These are phyloP conservation scores for Nadsonia starkeyi-henricii DNA, from an alignment of 1,139 yeast genomes.

Conservation along the genomic window DNA sequence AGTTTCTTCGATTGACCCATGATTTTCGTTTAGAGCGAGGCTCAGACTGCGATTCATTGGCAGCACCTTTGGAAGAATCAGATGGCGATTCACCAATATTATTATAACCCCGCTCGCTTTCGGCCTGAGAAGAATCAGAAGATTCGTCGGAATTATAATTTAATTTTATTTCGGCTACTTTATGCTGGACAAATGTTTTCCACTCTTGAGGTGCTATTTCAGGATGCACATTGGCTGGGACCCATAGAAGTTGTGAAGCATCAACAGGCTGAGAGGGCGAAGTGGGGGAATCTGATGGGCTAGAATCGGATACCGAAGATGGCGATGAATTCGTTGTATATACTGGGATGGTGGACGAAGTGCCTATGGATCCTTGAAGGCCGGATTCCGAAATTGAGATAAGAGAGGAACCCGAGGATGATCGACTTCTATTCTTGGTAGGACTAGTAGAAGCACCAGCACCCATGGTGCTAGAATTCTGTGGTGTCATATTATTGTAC, in stretches of 20 bases:
- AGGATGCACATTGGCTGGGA: constrained; percentile 89
- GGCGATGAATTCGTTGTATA: too few species aligned
- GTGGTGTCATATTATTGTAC: too few species aligned
- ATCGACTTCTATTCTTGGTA: neutral
- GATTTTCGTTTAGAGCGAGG: constrained; percentile 1
- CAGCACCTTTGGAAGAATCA: constrained; percentile 7
- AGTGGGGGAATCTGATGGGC: neutral
- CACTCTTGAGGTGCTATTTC: constrained; percentile 87
- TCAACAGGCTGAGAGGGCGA: constrained; percentile 4
- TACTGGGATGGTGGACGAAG: too few species aligned
- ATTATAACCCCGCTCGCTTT: too few species aligned
- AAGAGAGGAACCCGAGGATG: constrained; percentile 10
- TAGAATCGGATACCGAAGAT: too few species aligned
- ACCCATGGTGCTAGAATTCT: too few species aligned
- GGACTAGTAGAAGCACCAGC: too few species aligned
- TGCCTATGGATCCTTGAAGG: constrained; percentile 1
- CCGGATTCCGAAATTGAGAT: constrained; percentile 7
- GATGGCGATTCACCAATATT: too few species aligned
- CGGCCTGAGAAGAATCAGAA: constrained; percentile 2
- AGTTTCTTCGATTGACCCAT: constrained; percentile 13
- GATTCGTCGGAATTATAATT: constrained; percentile 2
- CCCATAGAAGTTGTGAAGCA: constrained; percentile 45
- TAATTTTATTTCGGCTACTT: constrained; percentile 49
- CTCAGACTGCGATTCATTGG: constrained; percentile 8
- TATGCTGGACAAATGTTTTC: constrained; percentile 64